These are phyloP conservation scores for Aspergillus leporis DNA, from an alignment of 495 filamentous ascomycete genomes.

Conservation along the genomic window DNA sequence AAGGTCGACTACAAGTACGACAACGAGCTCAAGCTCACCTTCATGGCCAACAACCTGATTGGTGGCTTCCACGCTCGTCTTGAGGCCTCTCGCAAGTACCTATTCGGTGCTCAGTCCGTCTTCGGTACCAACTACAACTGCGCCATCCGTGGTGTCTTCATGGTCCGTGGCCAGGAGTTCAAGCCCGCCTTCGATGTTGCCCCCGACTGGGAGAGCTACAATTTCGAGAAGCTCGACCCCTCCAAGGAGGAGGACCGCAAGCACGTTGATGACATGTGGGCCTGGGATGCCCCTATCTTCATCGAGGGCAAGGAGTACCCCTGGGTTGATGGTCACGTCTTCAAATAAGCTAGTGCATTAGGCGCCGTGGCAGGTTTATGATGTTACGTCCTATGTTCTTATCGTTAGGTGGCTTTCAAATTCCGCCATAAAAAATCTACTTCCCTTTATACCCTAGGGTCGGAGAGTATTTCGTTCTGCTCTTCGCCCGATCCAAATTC, in stretches of 20 bases:
- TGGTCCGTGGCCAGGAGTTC: slow-evolving; percentile 88
- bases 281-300: slow-evolving; percentile 78
- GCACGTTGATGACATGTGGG: slow-evolving; percentile 85
- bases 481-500: background rate
- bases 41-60: slow-evolving; percentile 98
- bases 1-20: slow-evolving; percentile 95
- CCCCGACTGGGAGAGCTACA: slow-evolving; percentile 95
- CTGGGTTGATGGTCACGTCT: slow-evolving; percentile 90
- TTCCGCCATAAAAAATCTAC: background rate
- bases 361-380: slow-evolving; percentile 15
- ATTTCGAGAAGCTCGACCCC: slow-evolving; percentile 92
- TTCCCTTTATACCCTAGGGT: background rate
- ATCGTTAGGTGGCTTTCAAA: slow-evolving; percentile 12
- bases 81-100: slow-evolving; percentile 96
- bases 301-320: slow-evolving; percentile 79
- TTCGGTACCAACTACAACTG: slow-evolving; percentile 86
- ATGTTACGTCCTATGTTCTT: slow-evolving; percentile 8
- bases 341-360: slow-evolving; percentile 74
- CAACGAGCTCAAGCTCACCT: slow-evolving; percentile 91
- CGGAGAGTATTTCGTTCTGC: slow-evolving; percentile 1
- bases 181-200: slow-evolving; percentile 90
- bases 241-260: slow-evolving; percentile 77
- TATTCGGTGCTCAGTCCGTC: slow-evolving; percentile 91
- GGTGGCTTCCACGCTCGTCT: slow-evolving; percentile 96
- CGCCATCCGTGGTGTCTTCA: slow-evolving; percentile 85